Conservation (phyloP, 805 yeast genomes). For the Ogataea ramenticola region DNA sequence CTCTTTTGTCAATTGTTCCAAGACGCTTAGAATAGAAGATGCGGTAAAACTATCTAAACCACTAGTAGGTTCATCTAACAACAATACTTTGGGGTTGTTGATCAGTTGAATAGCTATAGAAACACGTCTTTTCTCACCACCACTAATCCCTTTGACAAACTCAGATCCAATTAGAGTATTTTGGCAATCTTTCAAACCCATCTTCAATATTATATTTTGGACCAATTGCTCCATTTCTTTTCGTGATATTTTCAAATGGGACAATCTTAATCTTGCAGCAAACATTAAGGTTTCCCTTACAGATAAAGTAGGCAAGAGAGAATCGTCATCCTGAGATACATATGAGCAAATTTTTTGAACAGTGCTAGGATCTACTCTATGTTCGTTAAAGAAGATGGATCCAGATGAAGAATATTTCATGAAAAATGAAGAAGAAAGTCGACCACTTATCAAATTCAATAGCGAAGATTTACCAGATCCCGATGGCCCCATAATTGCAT, state of each 20-base stretch:
- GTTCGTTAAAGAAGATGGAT: constrained; percentile 33
- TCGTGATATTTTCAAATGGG: constrained; percentile 28
- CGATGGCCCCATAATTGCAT: constrained; percentile 76
- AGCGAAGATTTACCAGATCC: constrained; percentile 74
- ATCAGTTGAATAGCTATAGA: constrained; percentile 76
- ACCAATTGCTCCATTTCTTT: constrained; percentile 40
- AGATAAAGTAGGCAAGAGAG: constrained; percentile 61
- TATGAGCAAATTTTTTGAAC: constrained; percentile 52
- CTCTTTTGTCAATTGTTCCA: constrained; percentile 48
- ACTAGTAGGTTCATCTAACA: constrained; percentile 85
- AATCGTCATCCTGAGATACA: constrained; percentile 77
- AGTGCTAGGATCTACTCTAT: constrained; percentile 22
- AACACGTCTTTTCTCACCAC: constrained; percentile 78
- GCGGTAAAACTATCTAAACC: constrained; percentile 83
- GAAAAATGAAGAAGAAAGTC: constrained; percentile 32
- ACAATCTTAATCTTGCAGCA: constrained; percentile 65
- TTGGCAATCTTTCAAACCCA: constrained; percentile 71
- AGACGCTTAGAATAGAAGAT: constrained; percentile 52
- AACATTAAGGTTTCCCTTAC: constrained; percentile 69
- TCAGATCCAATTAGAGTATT: constrained; percentile 64
- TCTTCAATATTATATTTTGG: constrained; percentile 50
- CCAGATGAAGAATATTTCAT: constrained; percentile 32
- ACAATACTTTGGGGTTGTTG: constrained; percentile 60
- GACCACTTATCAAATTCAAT: constrained; percentile 54
- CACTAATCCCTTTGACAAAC: constrained; percentile 56